Conservation (phyloP, 768 basidiomycete genomes). For the Naganishia kalamii region DNA sequence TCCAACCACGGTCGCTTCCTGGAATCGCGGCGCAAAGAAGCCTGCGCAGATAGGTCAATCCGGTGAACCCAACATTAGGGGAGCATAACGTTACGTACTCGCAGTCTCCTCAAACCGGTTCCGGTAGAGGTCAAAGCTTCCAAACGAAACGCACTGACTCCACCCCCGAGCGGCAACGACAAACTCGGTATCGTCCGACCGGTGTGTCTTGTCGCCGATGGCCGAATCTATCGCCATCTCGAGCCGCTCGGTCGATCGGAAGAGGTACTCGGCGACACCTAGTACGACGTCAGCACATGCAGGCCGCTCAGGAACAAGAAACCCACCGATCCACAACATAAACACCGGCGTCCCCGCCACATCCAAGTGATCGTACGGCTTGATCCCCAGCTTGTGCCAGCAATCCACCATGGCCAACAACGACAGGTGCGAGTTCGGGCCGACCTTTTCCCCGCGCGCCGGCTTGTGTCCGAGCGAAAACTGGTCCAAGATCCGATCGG, state of each 20-base stretch:
- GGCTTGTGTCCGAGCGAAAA: slow-evolving; percentile 67
- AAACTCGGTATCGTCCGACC: slow-evolving; percentile 88
- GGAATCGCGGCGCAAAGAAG: slow-evolving; percentile 83
- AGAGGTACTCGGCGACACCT: slow-evolving; percentile 89
- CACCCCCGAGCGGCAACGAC: slow-evolving; percentile 87
- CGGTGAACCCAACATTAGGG: neutral
- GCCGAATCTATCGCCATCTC: slow-evolving; percentile 68
- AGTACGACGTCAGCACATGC: neutral
- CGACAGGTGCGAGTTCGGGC: slow-evolving; percentile 80
- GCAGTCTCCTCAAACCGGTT: slow-evolving; percentile 70
- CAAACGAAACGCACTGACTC: slow-evolving; percentile 91
- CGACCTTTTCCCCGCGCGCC: slow-evolving; percentile 16
- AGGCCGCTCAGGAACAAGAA: too few relatives aligned
- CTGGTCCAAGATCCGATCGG: slow-evolving; percentile 74
- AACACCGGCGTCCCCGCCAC: slow-evolving; percentile 95
- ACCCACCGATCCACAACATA: slow-evolving; percentile 74
- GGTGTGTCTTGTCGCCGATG: slow-evolving; percentile 66
- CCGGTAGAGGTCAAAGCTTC: slow-evolving; percentile 80
- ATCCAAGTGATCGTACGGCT: slow-evolving; percentile 82
- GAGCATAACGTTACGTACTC: slow-evolving; percentile 29
- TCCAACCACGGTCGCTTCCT: slow-evolving; percentile 73
- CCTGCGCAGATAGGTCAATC: slow-evolving; percentile 34
- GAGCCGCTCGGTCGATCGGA: slow-evolving; percentile 61
- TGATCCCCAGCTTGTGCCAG: slow-evolving; percentile 80
- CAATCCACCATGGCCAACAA: slow-evolving; percentile 98